Evolutionary conservation across 805 yeast species (phyloP).

Genomic region (Kazachstania kunashirensis): DNA sequence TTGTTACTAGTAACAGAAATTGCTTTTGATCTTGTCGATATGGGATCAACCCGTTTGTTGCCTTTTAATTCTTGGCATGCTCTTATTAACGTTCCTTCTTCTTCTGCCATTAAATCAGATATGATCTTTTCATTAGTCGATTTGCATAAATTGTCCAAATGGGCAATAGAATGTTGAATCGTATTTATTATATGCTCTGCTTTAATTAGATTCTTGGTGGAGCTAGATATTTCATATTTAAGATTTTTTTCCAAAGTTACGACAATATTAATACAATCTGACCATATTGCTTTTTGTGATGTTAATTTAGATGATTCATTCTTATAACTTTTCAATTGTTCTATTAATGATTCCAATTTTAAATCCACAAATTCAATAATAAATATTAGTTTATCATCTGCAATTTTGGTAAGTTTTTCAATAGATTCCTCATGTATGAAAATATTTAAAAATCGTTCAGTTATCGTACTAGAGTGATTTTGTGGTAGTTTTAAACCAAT

Average conservation of each 20-base stretch:
- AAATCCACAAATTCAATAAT: constrained; percentile 19
- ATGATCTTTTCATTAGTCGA: constrained; percentile 3
- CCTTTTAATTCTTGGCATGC: constrained; percentile 15
- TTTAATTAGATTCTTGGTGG: background rate
- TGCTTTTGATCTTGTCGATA: too few relatives aligned
- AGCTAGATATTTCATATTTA: background rate
- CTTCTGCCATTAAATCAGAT: constrained; percentile 9
- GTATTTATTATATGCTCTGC: background rate
- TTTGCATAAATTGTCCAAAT: constrained; percentile 1
- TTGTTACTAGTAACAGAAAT: too few relatives aligned
- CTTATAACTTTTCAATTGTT: constrained; percentile 19
- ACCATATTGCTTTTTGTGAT: constrained; percentile 17
- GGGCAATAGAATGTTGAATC: constrained; percentile 2
- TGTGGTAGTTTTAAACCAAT: constrained; percentile 6
- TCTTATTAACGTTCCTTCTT: constrained; percentile 15
- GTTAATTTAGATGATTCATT: constrained; percentile 12
- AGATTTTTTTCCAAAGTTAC: constrained; percentile 16
- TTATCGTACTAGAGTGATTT: too few relatives aligned
- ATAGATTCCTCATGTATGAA: constrained; percentile 2
- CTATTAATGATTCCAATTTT: constrained; percentile 16
- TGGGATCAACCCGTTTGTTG: too few relatives aligned
- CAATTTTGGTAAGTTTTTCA: constrained; percentile 7
- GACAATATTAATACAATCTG: constrained; percentile 13
- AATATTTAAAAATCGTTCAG: constrained; percentile 10
- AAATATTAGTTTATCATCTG: constrained; percentile 14